Conservation (phyloP, 2,329 filamentous ascomycete species). For the Neopestalotiopsis clavispora region DNA sequence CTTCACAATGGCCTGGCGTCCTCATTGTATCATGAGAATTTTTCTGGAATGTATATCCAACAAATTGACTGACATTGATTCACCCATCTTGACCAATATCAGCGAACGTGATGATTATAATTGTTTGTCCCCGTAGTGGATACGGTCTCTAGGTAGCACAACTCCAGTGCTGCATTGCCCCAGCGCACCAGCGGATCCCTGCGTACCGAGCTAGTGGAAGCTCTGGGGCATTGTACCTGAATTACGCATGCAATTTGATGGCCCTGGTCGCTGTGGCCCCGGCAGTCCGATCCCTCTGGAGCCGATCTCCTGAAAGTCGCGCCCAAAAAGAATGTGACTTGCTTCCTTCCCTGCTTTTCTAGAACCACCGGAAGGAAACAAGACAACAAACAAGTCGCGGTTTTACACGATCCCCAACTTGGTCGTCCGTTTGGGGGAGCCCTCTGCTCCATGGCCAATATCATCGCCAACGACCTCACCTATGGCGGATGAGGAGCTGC, state of each 20-base stretch:
- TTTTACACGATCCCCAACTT: neutral
- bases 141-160: neutral
- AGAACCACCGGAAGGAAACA: neutral
- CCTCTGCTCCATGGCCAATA: constrained; percentile 19
- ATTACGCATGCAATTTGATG: neutral
- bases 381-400: neutral
- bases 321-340: neutral
- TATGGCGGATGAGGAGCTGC: constrained; percentile 68
- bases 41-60: neutral
- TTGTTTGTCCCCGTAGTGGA: neutral
- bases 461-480: constrained; percentile 24
- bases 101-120: neutral
- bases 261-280: neutral
- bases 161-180: neutral
- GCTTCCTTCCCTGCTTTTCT: neutral
- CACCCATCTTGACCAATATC: neutral
- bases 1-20: neutral
- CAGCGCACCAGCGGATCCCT: neutral
- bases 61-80: neutral
- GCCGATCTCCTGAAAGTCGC: neutral
- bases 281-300: neutral
- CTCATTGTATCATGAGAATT: neutral
- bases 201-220: neutral
- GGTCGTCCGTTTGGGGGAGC: neutral
- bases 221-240: neutral